Conservation (phyloP, 225 moss, liverwort and hornwort genomes). For the Physcomitrium patens region DNA sequence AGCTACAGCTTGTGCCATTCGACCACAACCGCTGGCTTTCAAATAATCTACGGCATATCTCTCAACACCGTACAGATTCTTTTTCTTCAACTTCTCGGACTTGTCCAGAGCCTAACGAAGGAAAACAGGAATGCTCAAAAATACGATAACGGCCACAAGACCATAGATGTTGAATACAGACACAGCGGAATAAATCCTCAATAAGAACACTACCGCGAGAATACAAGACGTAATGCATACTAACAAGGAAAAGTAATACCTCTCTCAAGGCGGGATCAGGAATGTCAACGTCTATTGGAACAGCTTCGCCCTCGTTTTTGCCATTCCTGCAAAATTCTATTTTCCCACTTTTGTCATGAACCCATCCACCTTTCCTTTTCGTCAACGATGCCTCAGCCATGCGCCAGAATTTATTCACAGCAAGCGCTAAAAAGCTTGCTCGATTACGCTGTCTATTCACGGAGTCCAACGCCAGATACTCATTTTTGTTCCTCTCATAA, state of each 20-base stretch:
- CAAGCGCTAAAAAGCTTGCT: conserved; percentile 64
- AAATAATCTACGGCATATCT: conserved; percentile 73
- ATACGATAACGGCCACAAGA: not conserved
- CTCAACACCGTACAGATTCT: conserved; percentile 28
- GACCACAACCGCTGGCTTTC: conserved; percentile 47
- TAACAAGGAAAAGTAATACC: conserved; percentile 43
- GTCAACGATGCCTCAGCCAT: conserved; percentile 47
- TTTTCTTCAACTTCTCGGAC: conserved; percentile 15
- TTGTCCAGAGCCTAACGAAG: conserved; percentile 28
- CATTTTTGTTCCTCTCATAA: conserved; percentile 47
- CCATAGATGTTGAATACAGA: not conserved
- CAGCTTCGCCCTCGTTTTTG: conserved; percentile 53
- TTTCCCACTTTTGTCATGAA: conserved; percentile 30
- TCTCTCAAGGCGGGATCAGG: conserved; percentile 47
- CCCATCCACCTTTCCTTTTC: conserved; percentile 39
- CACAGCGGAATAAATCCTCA: not conserved
- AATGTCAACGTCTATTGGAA: conserved; percentile 80
- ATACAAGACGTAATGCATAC: not conserved
- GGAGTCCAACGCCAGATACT: conserved; percentile 53
- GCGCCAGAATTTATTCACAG: conserved; percentile 74
- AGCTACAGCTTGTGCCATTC: conserved; percentile 63
- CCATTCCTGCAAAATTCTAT: conserved; percentile 25
- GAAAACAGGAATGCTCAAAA: not conserved
- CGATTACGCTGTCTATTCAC: conserved; percentile 59
- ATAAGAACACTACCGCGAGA: not conserved